Base-by-base conservation (phyloP, 179 eudicot genomes). In the Sideroxylon spinosum region DNA sequence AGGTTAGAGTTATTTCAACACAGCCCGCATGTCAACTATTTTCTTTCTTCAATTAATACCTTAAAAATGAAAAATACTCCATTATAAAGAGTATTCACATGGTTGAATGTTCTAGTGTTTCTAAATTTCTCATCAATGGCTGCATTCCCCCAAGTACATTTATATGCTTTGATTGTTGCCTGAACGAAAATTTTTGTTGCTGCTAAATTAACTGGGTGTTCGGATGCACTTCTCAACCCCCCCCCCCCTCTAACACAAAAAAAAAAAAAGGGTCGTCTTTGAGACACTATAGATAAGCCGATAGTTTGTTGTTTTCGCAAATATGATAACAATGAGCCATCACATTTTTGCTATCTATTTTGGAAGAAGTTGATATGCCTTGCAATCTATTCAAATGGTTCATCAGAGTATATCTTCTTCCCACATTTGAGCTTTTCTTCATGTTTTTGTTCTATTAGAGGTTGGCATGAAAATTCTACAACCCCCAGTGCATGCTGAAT, bases 1-100 rank as follows among this genome's bases (percentile, higher is more conserved):
- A 92, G 97, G 97, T 92, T 77, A 2, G 44, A 37, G 79, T 75
- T 32, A 13, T 49, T 7, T 79, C 61, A 53, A 80, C 29, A 59
- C 26, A 60, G 37, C 14, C 14, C 57, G 6, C 53, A 48, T 32
- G 48, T 13, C 0, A 20, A 20, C n/a, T 74, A 37, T 66, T 14
- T 7, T 14, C 20, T 17, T 28, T 28, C 6, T 66, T 28, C 5
- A 25, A 11, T 65, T 13, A 28, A 74, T 60, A 17, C 67, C 67
- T 32, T 74, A 19, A 59, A 60, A 17, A 53, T 28, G 76, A 19
- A 73, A 37, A 56, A 26, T 19, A 55, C 23, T 29, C 52, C 16
- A 28, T 56, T 55, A 48, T 20, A 20, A 60, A 20, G n/a, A n/a
- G n/a, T n/a, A n/a, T n/a, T n/a, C n/a, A n/a, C n/a, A n/a, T n/a